phyloP scores from a whole-genome alignment of 768 basidiomycete genomes.

The Lactarius hengduanensis region DNA sequence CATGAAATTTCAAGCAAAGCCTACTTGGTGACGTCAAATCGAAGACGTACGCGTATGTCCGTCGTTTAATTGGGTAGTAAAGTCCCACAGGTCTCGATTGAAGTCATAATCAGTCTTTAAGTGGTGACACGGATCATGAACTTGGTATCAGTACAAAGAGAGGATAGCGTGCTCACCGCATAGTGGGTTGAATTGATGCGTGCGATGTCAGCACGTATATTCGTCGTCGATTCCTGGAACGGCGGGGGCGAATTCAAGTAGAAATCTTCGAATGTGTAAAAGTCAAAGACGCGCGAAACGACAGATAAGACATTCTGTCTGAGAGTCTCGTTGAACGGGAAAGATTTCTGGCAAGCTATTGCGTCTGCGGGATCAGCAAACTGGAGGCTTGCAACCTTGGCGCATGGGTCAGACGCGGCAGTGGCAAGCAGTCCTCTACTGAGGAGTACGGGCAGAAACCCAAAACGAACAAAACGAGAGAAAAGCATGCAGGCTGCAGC shows the following conservation, averaged over 20 bases:
- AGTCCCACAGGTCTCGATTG: constrained; percentile 54
- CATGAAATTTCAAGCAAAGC: neutral
- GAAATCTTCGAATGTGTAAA: constrained; percentile 43
- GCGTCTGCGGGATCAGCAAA: constrained; percentile 54
- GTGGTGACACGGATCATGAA: neutral
- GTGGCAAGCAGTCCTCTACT: neutral
- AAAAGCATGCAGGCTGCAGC: constrained; percentile 8
- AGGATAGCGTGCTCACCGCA: constrained; percentile 35
- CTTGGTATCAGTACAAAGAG: too few relatives aligned
- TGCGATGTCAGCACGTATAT: constrained; percentile 51
- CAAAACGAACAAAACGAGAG: neutral
- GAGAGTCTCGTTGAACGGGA: constrained; percentile 42
- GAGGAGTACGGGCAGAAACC: constrained; percentile 1
- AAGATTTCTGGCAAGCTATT: constrained; percentile 43
- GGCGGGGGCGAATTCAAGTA: constrained; percentile 39
- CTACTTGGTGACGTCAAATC: neutral
- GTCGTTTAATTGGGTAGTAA: constrained; percentile 57
- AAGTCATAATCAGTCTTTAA: constrained; percentile 65
- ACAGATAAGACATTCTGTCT: constrained; percentile 39
- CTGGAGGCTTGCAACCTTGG: constrained; percentile 37
- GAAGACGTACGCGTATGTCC: constrained; percentile 59
- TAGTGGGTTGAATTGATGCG: constrained; percentile 50
- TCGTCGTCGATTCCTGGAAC: constrained; percentile 48
- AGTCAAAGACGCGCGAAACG: constrained; percentile 39
- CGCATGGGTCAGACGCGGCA: constrained; percentile 36